A percentile compares a stretch with the other conserved stretches of the same genome.
These are phyloP conservation scores for Aspergillus sparsus DNA, from an alignment of 495 filamentous ascomycete species.

Conservation along the genomic window DNA sequence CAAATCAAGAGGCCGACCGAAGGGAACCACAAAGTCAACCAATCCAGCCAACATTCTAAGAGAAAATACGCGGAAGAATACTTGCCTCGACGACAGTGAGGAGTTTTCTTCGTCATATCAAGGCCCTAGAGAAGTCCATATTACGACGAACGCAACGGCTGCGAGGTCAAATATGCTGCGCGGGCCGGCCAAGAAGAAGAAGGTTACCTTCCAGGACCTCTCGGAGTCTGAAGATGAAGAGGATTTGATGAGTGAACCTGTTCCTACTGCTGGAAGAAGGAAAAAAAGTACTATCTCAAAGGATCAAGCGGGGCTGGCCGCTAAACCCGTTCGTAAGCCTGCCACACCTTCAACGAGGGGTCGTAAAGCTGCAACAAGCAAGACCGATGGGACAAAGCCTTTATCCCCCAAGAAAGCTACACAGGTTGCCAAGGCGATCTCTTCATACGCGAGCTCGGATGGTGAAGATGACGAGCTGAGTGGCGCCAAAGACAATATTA, in stretches of 20 bases:
- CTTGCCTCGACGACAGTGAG: conserved; percentile 23
- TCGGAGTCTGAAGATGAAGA: conserved; percentile 42
- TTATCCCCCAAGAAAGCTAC: conserved; percentile 59
- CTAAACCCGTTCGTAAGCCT: conserved; percentile 52
- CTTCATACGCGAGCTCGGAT: conserved; percentile 44
- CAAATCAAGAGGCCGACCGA: conserved; percentile 42
- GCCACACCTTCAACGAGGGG: conserved; percentile 33
- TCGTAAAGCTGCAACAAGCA: conserved; percentile 40
- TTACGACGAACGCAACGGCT: conserved; percentile 35
- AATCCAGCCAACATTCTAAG: conserved; percentile 16
- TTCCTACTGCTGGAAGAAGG: conserved; percentile 29
- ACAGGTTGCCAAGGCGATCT: conserved; percentile 51
- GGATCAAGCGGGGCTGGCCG: conserved; percentile 41
- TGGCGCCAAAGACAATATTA: conserved; percentile 42
- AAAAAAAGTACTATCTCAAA: conserved; percentile 18
- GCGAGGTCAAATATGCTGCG: conserved; percentile 42
- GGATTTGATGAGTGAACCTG: conserved; percentile 32
- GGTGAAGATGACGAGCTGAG: conserved; percentile 55
- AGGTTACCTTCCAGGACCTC: conserved; percentile 53
- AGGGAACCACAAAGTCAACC: conserved; percentile 28
- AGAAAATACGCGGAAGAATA: conserved; percentile 31
- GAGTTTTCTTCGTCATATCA: conserved; percentile 23
- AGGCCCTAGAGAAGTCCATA: conserved; percentile 28
- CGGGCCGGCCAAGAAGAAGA: conserved; percentile 52
- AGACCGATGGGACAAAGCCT: conserved; percentile 39